Evolutionary conservation across 306 rosid genomes (phyloP).

Genomic region (Comarum palustre): DNA sequence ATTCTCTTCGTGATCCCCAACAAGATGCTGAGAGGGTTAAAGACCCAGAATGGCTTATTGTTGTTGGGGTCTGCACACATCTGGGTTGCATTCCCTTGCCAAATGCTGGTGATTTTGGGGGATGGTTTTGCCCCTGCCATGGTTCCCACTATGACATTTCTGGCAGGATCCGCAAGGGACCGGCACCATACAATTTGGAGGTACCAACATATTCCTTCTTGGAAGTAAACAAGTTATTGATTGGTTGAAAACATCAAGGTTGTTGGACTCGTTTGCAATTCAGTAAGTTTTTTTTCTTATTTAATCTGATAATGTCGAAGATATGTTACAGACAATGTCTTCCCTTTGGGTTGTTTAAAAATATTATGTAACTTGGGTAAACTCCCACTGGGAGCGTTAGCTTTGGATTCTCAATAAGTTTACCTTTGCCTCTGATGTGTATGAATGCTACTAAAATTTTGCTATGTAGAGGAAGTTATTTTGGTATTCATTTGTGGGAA

Average conservation of each 20-base stretch:
- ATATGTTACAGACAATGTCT: slow-evolving; percentile 33
- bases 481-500: not conserved
- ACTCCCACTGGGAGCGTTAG: slow-evolving; percentile 29
- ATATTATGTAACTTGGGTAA: slow-evolving; percentile 35
- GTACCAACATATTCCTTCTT: slow-evolving; percentile 75
- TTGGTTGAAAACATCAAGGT: slow-evolving; percentile 50
- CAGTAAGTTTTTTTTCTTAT: slow-evolving; percentile 17
- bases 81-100: slow-evolving; percentile 90
- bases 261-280: not conserved
- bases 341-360: slow-evolving; percentile 26
- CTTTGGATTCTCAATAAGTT: slow-evolving; percentile 41
- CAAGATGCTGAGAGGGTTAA: slow-evolving; percentile 67
- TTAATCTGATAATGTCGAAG: slow-evolving; percentile 55
- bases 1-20: slow-evolving; percentile 78
- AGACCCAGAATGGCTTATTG: slow-evolving; percentile 80
- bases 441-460: slow-evolving; percentile 22
- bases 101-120: slow-evolving; percentile 83
- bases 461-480: slow-evolving; percentile 26
- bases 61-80: slow-evolving; percentile 85
- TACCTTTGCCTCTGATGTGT: slow-evolving; percentile 32
- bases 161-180: slow-evolving; percentile 83
- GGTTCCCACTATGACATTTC: slow-evolving; percentile 85
- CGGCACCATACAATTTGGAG: slow-evolving; percentile 86
- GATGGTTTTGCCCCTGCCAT: slow-evolving; percentile 94
- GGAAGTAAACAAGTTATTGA: slow-evolving; percentile 61